phyloP scores from a whole-genome alignment of 768 basidiomycete species.

The Epithele typhae region DNA sequence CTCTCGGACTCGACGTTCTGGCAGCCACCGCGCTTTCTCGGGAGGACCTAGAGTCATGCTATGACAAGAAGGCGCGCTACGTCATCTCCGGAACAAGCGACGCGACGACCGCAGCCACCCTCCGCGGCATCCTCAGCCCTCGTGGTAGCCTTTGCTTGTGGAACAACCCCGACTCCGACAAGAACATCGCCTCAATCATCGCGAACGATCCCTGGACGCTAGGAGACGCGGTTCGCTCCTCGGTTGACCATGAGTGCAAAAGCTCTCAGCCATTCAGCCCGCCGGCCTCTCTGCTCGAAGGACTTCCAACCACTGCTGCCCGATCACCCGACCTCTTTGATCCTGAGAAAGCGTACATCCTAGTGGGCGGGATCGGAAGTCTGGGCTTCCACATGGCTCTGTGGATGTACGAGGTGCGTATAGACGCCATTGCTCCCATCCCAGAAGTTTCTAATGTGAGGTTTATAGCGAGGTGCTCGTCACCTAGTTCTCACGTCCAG shows the following conservation, averaged over 20 bases:
- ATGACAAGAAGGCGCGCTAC: background rate
- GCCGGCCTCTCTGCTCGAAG: background rate
- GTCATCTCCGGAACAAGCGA: background rate
- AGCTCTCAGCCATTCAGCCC: constrained; percentile 8
- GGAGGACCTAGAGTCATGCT: too few species aligned
- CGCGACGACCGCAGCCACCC: background rate
- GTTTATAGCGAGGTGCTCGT: constrained; percentile 11
- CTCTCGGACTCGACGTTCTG: too few species aligned
- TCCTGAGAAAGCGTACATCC: constrained; percentile 30
- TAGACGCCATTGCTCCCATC: constrained; percentile 4
- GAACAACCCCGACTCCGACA: too few species aligned
- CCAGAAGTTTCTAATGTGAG: background rate
- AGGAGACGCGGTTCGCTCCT: too few species aligned
- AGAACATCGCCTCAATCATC: too few species aligned
- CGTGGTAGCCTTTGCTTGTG: too few species aligned
- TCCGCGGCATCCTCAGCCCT: too few species aligned
- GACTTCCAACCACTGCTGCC: background rate
- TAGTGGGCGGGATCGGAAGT: constrained; percentile 36
- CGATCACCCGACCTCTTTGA: constrained; percentile 17
- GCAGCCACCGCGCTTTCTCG: too few species aligned
- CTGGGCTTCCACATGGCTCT: constrained; percentile 34
- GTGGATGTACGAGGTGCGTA: constrained; percentile 38
- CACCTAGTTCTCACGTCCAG: constrained; percentile 15
- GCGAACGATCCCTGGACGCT: too few species aligned
- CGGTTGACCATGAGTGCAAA: constrained; percentile 8